Evolutionary conservation across 768 basidiomycete genomes (phyloP), one percentile per base, ranked within the genome.

Genomic region (Macrocybe gigantea): DNA sequence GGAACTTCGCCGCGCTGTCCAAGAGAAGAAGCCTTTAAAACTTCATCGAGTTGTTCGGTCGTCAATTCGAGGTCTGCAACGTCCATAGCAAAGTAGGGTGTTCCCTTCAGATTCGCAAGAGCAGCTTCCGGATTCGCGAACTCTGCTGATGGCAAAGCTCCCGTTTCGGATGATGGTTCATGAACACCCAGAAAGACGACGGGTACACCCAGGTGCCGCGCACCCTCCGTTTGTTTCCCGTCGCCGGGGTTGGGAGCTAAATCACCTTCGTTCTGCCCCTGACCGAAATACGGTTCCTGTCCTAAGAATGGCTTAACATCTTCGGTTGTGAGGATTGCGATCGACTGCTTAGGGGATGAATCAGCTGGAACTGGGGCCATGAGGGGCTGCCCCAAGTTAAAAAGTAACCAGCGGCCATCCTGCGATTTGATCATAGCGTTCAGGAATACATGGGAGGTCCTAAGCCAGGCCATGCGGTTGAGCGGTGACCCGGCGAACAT

Each of bases 81-180:
- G 59, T 96, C 93, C 51, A 96, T 53, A 0, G 92, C 74, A 61
- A 96, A 97, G 63, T 86, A 94, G 0, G 91, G 83, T 2, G 75
- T 82, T n/a, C 94, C 95, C 31, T 84, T 65, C 22, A 93, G 68
- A 41, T 85, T 79, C 43, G 72, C 67, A 2, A 81, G 64, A 1
- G 80, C 75, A 12, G 62, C 56, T 44, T 78, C 71, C 0, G 84
- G 76, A 50, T 77, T 70, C 48, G 71, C 75, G 43, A 85, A 82
- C 40, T 85, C 81, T 2, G 81, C 77, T 0, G 85, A 83, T 7
- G 83, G 80, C 3, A 88, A 73, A 0, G 85, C 78, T 38, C 64
- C 65, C 5, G 66, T 64, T 22, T 64, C 72, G 5, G 63, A 57
- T 65, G 9, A 69, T 5, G 42, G 56, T 55, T 93, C 90, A 55